These are phyloP conservation scores for Boletus fagicola DNA, from an alignment of 768 basidiomycete genomes.

Conservation along the genomic window DNA sequence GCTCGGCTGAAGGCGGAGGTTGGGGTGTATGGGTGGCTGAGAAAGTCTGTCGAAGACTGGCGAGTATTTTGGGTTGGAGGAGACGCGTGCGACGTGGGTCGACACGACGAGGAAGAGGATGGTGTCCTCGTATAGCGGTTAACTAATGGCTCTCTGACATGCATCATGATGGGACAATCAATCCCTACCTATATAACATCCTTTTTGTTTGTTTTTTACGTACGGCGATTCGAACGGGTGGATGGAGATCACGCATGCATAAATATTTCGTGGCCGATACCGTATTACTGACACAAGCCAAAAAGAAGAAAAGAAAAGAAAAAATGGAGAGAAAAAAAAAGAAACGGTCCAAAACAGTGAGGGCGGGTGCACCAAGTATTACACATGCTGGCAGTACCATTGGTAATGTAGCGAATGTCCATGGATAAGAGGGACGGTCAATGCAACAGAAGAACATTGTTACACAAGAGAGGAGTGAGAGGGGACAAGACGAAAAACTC, in stretches of 20 bases:
- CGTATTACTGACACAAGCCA: constrained; percentile 19
- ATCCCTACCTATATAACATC: neutral
- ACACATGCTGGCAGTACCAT: constrained; percentile 26
- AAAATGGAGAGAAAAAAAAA: neutral
- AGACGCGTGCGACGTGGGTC: constrained; percentile 33
- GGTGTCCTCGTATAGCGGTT: constrained; percentile 26
- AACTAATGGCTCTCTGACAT: neutral
- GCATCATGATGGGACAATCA: neutral
- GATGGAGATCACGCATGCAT: constrained; percentile 12
- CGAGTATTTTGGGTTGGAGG: constrained; percentile 84
- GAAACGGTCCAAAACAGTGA: constrained; percentile 20
- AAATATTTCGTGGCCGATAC: constrained; percentile 21
- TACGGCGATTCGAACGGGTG: neutral
- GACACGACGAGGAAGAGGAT: constrained; percentile 29
- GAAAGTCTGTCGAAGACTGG: constrained; percentile 73
- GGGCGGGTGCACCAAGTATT: constrained; percentile 23
- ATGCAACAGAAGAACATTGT: constrained; percentile 20
- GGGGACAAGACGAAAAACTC: constrained; percentile 1
- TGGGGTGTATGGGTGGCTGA: constrained; percentile 77
- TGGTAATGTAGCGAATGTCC: constrained; percentile 27
- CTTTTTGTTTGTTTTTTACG: neutral
- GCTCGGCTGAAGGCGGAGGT: constrained; percentile 50
- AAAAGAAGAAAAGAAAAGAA: constrained; percentile 6
- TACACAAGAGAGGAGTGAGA: constrained; percentile 6
- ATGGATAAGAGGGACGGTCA: constrained; percentile 11